Conservation (phyloP, 345 rosid species). For the Populus tremula region DNA sequence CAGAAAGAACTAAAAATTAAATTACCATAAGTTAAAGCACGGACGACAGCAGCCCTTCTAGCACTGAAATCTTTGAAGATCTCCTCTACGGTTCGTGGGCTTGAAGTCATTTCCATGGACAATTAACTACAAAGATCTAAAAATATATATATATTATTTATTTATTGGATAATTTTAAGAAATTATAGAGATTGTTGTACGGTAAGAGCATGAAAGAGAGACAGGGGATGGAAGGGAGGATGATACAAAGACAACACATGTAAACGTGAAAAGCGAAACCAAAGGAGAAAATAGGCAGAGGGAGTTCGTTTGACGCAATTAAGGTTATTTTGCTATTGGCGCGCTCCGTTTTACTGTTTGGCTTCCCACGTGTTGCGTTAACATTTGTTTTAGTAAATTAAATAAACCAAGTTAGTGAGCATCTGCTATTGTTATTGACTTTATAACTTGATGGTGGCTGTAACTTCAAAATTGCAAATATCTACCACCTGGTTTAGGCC, state of each 20-base stretch:
- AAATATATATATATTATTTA: too few species aligned
- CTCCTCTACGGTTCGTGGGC: conserved; percentile 23
- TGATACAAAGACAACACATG: background rate
- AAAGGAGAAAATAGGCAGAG: background rate
- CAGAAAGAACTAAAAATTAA: background rate
- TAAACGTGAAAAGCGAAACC: conserved; percentile 5
- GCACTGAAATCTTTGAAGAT: conserved; percentile 25
- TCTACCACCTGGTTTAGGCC: too few species aligned
- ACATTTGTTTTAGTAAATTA: background rate
- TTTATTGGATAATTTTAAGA: background rate
- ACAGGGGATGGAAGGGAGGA: background rate
- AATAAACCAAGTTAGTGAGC: background rate
- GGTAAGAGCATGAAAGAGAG: background rate
- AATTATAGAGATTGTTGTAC: background rate
- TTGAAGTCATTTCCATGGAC: conserved; percentile 26
- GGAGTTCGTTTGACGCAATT: conserved; percentile 1
- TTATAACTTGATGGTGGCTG: too few species aligned
- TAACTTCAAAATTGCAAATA: too few species aligned
- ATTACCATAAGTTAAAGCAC: conserved; percentile 22
- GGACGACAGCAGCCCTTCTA: conserved; percentile 19
- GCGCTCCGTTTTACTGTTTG: conserved; percentile 2
- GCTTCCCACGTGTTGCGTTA: background rate
- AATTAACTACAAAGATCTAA: conserved; percentile 2
- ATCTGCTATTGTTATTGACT: background rate
- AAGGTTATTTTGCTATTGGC: conserved; percentile 15